Conservation (phyloP, 495 filamentous ascomycete genomes). For the Oidiodendron maius region DNA sequence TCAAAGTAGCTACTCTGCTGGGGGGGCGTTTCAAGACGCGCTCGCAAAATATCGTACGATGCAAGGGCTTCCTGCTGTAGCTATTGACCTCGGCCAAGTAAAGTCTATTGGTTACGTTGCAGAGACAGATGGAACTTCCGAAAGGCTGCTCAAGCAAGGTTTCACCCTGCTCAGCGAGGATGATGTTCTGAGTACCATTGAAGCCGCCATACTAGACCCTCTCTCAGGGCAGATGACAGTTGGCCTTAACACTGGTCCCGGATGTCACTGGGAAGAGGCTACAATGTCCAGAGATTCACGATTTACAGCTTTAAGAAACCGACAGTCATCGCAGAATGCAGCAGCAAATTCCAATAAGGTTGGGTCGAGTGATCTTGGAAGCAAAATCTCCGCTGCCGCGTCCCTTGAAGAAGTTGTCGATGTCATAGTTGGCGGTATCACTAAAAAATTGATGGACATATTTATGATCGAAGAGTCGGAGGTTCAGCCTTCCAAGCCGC, state of each 20-base stretch:
- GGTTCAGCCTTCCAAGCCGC: conserved; percentile 27
- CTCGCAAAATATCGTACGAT: conserved; percentile 39
- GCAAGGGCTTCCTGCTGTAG: conserved; percentile 37
- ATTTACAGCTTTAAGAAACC: background rate
- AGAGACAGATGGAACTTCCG: background rate
- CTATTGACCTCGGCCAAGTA: conserved; percentile 44
- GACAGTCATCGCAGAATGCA: background rate
- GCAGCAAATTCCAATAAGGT: background rate
- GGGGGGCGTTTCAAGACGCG: conserved; percentile 53
- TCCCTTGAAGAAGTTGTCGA: background rate
- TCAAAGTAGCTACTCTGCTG: conserved; percentile 61
- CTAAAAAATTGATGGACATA: conserved; percentile 26
- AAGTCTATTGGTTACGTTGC: conserved; percentile 24
- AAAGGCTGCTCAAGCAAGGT: background rate
- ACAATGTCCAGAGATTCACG: background rate
- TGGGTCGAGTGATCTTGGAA: background rate
- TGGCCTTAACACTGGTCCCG: background rate
- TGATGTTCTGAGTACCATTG: background rate
- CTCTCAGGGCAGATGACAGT: background rate
- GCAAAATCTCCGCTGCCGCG: background rate
- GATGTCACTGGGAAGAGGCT: background rate
- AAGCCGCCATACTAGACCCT: background rate
- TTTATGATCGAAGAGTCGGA: no score
- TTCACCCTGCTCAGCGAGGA: background rate
- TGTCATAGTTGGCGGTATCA: conserved; percentile 18